Evolutionary conservation across 768 basidiomycete genomes (phyloP).

Genomic region (Boletus reticulatus): DNA sequence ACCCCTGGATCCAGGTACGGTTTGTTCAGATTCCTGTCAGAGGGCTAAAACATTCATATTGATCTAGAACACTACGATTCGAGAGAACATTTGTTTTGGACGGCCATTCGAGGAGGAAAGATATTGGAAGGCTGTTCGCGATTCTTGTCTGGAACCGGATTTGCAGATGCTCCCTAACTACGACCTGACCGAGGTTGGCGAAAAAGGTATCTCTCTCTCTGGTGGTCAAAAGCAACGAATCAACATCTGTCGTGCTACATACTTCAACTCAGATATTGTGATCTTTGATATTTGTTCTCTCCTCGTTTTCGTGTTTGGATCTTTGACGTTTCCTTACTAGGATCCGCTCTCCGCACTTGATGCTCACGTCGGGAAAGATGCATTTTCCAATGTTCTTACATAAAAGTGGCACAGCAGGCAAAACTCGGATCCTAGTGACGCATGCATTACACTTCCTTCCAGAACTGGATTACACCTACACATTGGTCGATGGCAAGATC

Average conservation of each 20-base stretch:
- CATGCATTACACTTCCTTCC: conserved; percentile 91
- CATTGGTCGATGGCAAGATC: conserved; percentile 72
- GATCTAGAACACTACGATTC: conserved; percentile 70
- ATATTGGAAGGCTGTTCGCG: conserved; percentile 78
- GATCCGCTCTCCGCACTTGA: conserved; percentile 91
- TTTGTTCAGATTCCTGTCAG: neutral
- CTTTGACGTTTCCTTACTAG: conserved; percentile 28
- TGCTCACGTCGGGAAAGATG: conserved; percentile 85
- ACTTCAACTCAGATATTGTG: conserved; percentile 82
- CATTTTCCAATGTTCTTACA: conserved; percentile 85
- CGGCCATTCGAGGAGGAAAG: conserved; percentile 74
- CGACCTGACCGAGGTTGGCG: conserved; percentile 83
- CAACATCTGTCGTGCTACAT: conserved; percentile 85
- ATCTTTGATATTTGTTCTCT: conserved; percentile 61
- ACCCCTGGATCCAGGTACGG: conserved; percentile 81
- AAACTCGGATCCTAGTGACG: conserved; percentile 88
- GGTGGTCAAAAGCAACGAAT: conserved; percentile 82
- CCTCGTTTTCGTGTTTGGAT: neutral
- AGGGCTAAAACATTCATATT: neutral
- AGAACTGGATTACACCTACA: conserved; percentile 82
- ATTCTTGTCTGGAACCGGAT: conserved; percentile 79
- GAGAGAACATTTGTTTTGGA: conserved; percentile 90
- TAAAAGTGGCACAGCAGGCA: conserved; percentile 56
- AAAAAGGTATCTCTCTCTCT: conserved; percentile 84
- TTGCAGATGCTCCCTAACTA: conserved; percentile 73